Evolutionary conservation across 768 basidiomycete genomes (phyloP), one percentile per base, ranked within the genome.

Genomic region (Suillus luteus): DNA sequence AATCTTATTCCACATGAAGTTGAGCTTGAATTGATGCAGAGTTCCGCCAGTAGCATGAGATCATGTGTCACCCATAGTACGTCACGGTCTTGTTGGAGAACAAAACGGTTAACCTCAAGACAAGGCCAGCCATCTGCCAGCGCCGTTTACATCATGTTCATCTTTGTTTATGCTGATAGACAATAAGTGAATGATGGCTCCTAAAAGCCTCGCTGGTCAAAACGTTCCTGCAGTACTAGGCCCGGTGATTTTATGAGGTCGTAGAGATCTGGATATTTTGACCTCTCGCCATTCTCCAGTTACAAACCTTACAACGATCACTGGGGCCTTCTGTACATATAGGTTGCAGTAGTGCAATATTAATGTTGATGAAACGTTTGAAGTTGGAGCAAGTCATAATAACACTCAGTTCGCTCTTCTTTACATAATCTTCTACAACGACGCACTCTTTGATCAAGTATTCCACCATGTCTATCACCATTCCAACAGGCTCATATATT

Each of bases 401-500:
- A 27, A 2, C 33, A 40, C 40, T 48, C n/a, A 33, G 6, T 48
- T 48, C 46, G 46, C 11, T 48, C 22, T 48, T 22, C n/a, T 27
- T 27, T 27, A 27, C 11, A 12, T 12, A 12, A 19, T 33, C 17
- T 19, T 17, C 43, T 19, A 43, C 43, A 43, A 43, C 27, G 17
- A 43, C 27, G 7, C 33, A 33, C 15, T 17, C 49, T 31, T n/a
- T n/a, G n/a, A n/a, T 27, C 27, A 33, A 33, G 11, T 17, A 27
- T 27, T 27, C 5, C 5, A 57, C 9, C 9, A 57, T 40, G 55
- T 57, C 38, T 31, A 19, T 52, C 51, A 49, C 40, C 19, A 46
- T 55, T 51, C 62, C 63, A 44, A 33, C 49, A 22, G 65, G 65
- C 43, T 64, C 63, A 38, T 66, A 66, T 38, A 40, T 64, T 9